Evolutionary conservation across 2,329 filamentous ascomycete species (phyloP).

Genomic region (Cladosporium sp.): DNA sequence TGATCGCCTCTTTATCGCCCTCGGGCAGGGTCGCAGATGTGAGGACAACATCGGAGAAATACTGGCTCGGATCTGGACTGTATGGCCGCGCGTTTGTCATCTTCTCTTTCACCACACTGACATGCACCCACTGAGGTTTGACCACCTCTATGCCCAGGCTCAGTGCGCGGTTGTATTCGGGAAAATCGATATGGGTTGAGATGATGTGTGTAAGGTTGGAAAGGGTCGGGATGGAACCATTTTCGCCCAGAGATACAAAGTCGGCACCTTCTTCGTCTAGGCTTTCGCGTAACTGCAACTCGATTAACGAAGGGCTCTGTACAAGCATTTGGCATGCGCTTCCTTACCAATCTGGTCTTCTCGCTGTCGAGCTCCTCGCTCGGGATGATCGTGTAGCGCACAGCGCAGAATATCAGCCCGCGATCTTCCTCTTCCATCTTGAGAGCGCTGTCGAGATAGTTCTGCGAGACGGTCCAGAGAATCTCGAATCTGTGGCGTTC

Average conservation of each 20-base stretch:
- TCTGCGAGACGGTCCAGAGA: not conserved
- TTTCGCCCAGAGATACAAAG: slow-evolving; percentile 44
- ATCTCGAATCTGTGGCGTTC: not conserved
- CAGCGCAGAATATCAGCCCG: slow-evolving; percentile 40
- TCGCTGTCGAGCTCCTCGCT: slow-evolving; percentile 36
- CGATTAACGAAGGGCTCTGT: not conserved
- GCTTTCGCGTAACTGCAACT: not conserved
- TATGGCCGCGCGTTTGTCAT: slow-evolving; percentile 78
- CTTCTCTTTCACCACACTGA: slow-evolving; percentile 69
- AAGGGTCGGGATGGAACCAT: slow-evolving; percentile 45
- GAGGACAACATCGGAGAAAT: slow-evolving; percentile 82
- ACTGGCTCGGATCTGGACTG: slow-evolving; percentile 86
- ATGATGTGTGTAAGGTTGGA: slow-evolving; percentile 64
- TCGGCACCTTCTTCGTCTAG: slow-evolving; percentile 46
- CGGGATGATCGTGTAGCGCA: slow-evolving; percentile 49
- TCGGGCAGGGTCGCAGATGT: slow-evolving; percentile 81
- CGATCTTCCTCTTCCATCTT: slow-evolving; percentile 18
- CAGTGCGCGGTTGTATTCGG: slow-evolving; percentile 75
- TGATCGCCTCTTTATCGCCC: slow-evolving; percentile 88
- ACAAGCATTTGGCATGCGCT: not conserved
- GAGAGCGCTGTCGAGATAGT: not conserved
- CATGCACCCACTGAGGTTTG: slow-evolving; percentile 75
- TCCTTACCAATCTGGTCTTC: slow-evolving; percentile 8
- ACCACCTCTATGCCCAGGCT: slow-evolving; percentile 83
- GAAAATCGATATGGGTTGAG: slow-evolving; percentile 83